A percentile compares a stretch with the other conserved stretches of the same genome.
Conservation (phyloP, 2,329 filamentous ascomycete genomes). For the Bipolaris victoriae region DNA sequence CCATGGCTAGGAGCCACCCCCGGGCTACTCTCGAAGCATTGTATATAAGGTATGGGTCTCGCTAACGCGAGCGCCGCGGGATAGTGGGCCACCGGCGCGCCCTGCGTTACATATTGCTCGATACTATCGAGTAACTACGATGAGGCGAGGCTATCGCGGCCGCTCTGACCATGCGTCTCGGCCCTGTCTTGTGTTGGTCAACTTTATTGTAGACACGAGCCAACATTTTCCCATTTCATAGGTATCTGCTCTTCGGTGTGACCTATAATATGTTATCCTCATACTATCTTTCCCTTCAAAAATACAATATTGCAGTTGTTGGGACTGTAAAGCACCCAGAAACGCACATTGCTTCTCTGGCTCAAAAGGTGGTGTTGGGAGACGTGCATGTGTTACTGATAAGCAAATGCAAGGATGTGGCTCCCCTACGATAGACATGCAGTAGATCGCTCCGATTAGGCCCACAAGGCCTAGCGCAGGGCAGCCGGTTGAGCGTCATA, state of each 20-base stretch:
- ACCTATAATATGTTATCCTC: neutral
- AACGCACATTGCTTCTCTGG: conserved; percentile 2
- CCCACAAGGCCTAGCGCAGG: conserved; percentile 38
- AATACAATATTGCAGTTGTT: neutral
- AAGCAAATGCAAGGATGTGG: conserved; percentile 26
- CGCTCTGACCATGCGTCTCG: conserved; percentile 26
- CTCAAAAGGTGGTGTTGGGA: conserved; percentile 10
- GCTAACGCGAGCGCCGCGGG: conserved; percentile 27
- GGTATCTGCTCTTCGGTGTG: too few species aligned
- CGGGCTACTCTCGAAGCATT: conserved; percentile 17
- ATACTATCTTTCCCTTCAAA: too few species aligned
- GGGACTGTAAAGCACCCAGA: neutral
- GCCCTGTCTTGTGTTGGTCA: conserved; percentile 23
- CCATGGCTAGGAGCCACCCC: conserved; percentile 23
- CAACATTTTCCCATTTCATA: neutral
- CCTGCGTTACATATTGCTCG: conserved; percentile 38
- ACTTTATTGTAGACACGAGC: conserved; percentile 16
- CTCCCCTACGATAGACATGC: conserved; percentile 13
- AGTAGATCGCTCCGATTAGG: conserved; percentile 33
- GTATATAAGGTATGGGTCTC: conserved; percentile 21
- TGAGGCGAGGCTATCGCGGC: conserved; percentile 37
- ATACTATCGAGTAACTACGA: conserved; percentile 35
- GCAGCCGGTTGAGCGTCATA: conserved; percentile 32
- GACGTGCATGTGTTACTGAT: conserved; percentile 29
- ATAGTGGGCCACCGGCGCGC: conserved; percentile 24